These are phyloP conservation scores for Solanum chacoense DNA, from an alignment of 305 asterid genomes.

Conservation along the genomic window DNA sequence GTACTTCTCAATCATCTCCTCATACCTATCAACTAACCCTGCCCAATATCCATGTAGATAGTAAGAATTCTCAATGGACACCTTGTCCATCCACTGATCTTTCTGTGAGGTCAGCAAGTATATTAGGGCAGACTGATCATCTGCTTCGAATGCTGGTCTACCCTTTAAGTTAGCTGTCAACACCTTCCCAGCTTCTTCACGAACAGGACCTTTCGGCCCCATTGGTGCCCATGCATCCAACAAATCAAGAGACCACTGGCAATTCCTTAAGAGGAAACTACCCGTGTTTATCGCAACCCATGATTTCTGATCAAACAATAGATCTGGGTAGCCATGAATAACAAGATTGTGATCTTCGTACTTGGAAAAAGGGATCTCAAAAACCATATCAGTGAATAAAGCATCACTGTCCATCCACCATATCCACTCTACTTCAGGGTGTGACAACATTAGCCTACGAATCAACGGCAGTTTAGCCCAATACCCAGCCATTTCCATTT, in stretches of 20 bases:
- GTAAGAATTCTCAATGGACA: constrained; percentile 13
- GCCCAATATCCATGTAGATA: constrained; percentile 20
- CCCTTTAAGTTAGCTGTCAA: constrained; percentile 11
- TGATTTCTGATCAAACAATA: constrained; percentile 16
- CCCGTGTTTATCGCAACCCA: constrained; percentile 17
- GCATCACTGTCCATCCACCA: constrained; percentile 27
- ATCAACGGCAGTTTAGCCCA: constrained; percentile 18
- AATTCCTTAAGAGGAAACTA: constrained; percentile 12
- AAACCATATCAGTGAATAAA: constrained; percentile 12
- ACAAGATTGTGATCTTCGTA: constrained; percentile 11
- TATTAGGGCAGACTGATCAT: constrained; percentile 17
- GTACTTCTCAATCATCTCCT: constrained; percentile 16
- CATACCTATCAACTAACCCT: constrained; percentile 15
- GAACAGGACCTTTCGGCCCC: constrained; percentile 13
- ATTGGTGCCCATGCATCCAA: constrained; percentile 10
- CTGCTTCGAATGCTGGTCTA: constrained; percentile 19
- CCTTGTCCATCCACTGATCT: constrained; percentile 10
- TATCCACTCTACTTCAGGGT: constrained; percentile 20
- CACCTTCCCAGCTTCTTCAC: constrained; percentile 15
- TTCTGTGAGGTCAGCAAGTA: constrained; percentile 7
- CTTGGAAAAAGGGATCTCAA: constrained; percentile 13
- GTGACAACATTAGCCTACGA: constrained; percentile 17
- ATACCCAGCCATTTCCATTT: constrained; percentile 17
- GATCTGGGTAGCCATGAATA: constrained; percentile 18
- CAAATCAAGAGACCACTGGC: constrained; percentile 15